Percentiles rank a stretch among this genome's conserved stretches.
These are phyloP conservation scores for Tolypocladium tropicale DNA, from an alignment of 2,329 filamentous ascomycete genomes.

Conservation along the genomic window DNA sequence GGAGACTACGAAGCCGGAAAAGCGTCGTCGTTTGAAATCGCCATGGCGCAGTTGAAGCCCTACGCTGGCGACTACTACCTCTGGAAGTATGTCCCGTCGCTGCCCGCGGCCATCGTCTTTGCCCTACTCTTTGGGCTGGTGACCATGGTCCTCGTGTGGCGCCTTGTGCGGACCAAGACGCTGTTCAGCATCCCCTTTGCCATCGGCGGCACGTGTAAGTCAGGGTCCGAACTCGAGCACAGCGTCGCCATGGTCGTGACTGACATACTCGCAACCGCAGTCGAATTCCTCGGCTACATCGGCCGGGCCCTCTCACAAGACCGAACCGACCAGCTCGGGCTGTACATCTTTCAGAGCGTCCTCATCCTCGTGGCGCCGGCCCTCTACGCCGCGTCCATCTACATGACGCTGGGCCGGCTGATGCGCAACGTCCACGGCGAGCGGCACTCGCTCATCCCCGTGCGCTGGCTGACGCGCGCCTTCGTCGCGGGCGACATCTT, in stretches of 20 bases:
- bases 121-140: conserved; percentile 30
- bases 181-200: conserved; percentile 41
- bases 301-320: conserved; percentile 18
- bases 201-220: conserved; percentile 37
- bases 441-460: conserved; percentile 19
- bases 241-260: background rate
- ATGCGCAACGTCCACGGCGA: conserved; percentile 27
- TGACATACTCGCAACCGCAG: conserved; percentile 9
- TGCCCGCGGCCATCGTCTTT: conserved; percentile 35
- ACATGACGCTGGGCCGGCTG: conserved; percentile 38
- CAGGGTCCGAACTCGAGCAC: background rate
- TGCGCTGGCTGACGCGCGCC: conserved; percentile 37
- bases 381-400: conserved; percentile 38
- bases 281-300: conserved; percentile 33
- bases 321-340: conserved; percentile 18
- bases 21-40: background rate
- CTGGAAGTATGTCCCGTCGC: conserved; percentile 27
- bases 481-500: conserved; percentile 46
- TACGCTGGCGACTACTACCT: conserved; percentile 21
- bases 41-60: conserved; percentile 20
- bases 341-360: conserved; percentile 31
- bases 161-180: conserved; percentile 30
- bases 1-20: too few species aligned
- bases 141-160: conserved; percentile 31
- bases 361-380: conserved; percentile 36